These are phyloP conservation scores for Arabidopsis suecica DNA, from an alignment of 345 rosid species.

Conservation along the genomic window DNA sequence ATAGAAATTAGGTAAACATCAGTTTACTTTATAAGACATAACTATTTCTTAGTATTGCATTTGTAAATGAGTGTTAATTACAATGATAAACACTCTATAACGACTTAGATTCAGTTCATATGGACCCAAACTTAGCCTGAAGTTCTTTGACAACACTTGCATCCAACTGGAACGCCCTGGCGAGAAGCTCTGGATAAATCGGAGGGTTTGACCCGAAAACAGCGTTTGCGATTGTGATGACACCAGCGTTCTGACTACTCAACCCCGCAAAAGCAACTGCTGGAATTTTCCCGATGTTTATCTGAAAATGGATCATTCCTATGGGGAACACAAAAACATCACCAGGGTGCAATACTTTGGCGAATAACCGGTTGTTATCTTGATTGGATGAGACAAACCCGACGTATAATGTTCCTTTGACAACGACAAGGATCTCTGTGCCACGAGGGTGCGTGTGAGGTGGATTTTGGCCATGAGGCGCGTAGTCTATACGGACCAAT, in stretches of 20 bases:
- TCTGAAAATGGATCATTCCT: slow-evolving; percentile 40
- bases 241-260: slow-evolving; percentile 48
- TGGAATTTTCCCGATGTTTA: slow-evolving; percentile 25
- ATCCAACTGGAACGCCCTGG: slow-evolving; percentile 53
- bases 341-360: slow-evolving; percentile 40
- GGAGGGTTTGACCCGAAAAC: slow-evolving; percentile 44
- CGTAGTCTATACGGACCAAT: slow-evolving; percentile 41
- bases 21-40: slow-evolving; percentile 1
- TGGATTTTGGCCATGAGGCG: slow-evolving; percentile 47
- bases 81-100: slow-evolving; percentile 8
- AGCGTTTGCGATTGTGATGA: slow-evolving; percentile 44
- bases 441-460: slow-evolving; percentile 59
- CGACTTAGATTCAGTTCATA: neutral
- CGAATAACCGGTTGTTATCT: slow-evolving; percentile 41
- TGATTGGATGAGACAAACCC: slow-evolving; percentile 54
- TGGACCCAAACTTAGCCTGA: slow-evolving; percentile 39
- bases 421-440: slow-evolving; percentile 44
- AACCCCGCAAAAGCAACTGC: slow-evolving; percentile 42
- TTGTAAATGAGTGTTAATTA: neutral
- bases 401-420: slow-evolving; percentile 46
- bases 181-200: slow-evolving; percentile 43
- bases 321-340: slow-evolving; percentile 52
- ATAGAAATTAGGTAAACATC: slow-evolving; percentile 12
- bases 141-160: slow-evolving; percentile 35
- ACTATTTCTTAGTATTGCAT: neutral